Conservation (phyloP, 495 filamentous ascomycete species). For the Penicillium maclennaniae region DNA sequence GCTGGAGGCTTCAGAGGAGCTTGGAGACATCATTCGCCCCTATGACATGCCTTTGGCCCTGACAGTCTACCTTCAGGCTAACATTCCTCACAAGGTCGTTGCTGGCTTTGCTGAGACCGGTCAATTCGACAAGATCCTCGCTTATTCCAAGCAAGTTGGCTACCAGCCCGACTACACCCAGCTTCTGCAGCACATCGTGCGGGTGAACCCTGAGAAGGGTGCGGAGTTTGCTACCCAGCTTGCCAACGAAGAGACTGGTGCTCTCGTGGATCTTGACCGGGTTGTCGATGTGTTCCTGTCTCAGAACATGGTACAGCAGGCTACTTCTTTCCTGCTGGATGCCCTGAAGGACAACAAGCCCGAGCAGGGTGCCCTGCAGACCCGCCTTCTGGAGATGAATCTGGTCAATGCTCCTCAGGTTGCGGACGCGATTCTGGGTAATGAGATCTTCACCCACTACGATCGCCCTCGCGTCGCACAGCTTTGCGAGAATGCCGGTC, state of each 20-base stretch:
- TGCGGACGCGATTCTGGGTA: slow-evolving; percentile 93
- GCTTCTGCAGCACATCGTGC: slow-evolving; percentile 86
- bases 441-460: slow-evolving; percentile 96
- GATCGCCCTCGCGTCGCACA: slow-evolving; percentile 82
- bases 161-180: slow-evolving; percentile 91
- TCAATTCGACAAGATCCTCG: slow-evolving; percentile 91
- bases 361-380: slow-evolving; percentile 90
- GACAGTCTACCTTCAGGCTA: slow-evolving; percentile 80
- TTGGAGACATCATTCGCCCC: slow-evolving; percentile 86
- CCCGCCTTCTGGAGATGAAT: slow-evolving; percentile 96
- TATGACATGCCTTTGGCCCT: slow-evolving; percentile 86
- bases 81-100: slow-evolving; percentile 85
- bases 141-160: slow-evolving; percentile 75
- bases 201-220: slow-evolving; percentile 89
- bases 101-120: slow-evolving; percentile 93
- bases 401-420: slow-evolving; percentile 93
- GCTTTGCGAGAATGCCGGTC: slow-evolving; percentile 86
- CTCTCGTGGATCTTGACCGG: slow-evolving; percentile 87
- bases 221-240: slow-evolving; percentile 88
- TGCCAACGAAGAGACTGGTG: slow-evolving; percentile 78
- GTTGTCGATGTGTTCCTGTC: slow-evolving; percentile 97
- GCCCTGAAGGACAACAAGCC: slow-evolving; percentile 90
- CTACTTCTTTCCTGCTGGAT: slow-evolving; percentile 94
- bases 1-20: slow-evolving; percentile 88
- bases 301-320: slow-evolving; percentile 95